A percentile compares a stretch with the other conserved stretches of the same genome.
phyloP scores from a whole-genome alignment of 371 early-diverging fungal genomes.

The Funneliformis caledonium region DNA sequence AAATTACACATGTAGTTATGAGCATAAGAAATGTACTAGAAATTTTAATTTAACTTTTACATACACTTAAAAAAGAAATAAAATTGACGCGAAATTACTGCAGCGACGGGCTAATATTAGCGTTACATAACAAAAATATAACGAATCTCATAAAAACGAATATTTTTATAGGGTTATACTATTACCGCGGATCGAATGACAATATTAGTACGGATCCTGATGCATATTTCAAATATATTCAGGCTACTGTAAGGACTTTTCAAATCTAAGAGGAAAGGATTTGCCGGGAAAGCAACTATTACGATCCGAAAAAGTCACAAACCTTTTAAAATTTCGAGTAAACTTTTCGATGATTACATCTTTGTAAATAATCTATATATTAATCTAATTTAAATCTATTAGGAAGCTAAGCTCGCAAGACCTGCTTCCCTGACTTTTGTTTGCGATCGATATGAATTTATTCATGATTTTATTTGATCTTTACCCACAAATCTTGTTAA shows the following conservation, averaged over 20 bases:
- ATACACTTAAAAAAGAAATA: too few relatives aligned
- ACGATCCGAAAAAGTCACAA: slow-evolving; percentile 97
- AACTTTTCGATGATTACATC: background rate
- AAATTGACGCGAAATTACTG: too few relatives aligned
- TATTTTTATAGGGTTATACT: slow-evolving; percentile 66
- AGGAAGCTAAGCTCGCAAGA: slow-evolving; percentile 92
- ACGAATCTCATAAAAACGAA: background rate
- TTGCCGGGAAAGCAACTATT: slow-evolving; percentile 93
- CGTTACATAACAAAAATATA: background rate
- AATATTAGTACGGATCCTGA: slow-evolving; percentile 93
- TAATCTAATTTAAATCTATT: slow-evolving; percentile 9
- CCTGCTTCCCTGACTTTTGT: slow-evolving; percentile 97
- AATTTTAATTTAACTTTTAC: too few relatives aligned
- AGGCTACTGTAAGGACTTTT: slow-evolving; percentile 91
- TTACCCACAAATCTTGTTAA: slow-evolving; percentile 91
- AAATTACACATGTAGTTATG: too few relatives aligned
- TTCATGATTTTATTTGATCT: slow-evolving; percentile 96
- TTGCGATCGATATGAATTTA: slow-evolving; percentile 95
- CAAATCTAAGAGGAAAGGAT: slow-evolving; percentile 97
- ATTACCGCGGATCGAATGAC: slow-evolving; percentile 93
- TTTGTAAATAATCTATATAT: background rate
- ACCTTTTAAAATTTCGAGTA: slow-evolving; percentile 80
- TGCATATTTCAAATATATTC: slow-evolving; percentile 97
- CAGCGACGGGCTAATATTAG: too few relatives aligned
- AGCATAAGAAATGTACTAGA: too few relatives aligned